phyloP scores from a whole-genome alignment of 768 basidiomycete species.

The Atractiella rhizophila region DNA sequence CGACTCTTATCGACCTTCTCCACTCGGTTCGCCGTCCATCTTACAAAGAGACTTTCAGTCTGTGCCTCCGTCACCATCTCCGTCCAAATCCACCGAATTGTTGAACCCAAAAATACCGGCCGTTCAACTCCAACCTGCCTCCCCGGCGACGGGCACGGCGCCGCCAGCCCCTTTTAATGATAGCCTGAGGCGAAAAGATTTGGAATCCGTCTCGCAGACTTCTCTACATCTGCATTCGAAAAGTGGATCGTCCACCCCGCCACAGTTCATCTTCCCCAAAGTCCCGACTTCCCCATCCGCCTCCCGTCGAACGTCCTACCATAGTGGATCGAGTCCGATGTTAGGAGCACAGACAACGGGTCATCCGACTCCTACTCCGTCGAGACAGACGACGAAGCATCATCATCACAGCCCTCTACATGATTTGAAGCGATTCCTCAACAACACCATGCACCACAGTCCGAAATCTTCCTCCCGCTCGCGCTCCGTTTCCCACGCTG shows the following conservation, averaged over 20 bases:
- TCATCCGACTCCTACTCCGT: constrained; percentile 10
- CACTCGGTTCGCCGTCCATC: too few relatives aligned
- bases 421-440: constrained; percentile 84
- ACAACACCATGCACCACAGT: constrained; percentile 41
- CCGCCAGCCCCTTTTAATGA: too few relatives aligned
- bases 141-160: too few relatives aligned
- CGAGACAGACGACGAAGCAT: constrained; percentile 21
- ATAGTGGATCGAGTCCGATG: constrained; percentile 9
- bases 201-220: too few relatives aligned
- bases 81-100: too few relatives aligned
- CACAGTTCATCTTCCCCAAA: constrained; percentile 16
- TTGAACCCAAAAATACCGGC: too few relatives aligned
- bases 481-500: constrained; percentile 1
- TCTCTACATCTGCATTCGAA: constrained; percentile 4
- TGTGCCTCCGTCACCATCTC: too few relatives aligned
- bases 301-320: constrained; percentile 3
- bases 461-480: constrained; percentile 1
- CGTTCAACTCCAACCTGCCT: too few relatives aligned
- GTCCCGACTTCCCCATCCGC: neutral
- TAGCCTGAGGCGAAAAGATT: too few relatives aligned
- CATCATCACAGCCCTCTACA: constrained; percentile 41
- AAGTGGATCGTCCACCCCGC: constrained; percentile 14
- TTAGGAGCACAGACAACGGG: constrained; percentile 7
- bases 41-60: too few relatives aligned
- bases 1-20: too few relatives aligned